Base-by-base conservation (phyloP, 106 monocot species). In the Dendrobium officinale region DNA sequence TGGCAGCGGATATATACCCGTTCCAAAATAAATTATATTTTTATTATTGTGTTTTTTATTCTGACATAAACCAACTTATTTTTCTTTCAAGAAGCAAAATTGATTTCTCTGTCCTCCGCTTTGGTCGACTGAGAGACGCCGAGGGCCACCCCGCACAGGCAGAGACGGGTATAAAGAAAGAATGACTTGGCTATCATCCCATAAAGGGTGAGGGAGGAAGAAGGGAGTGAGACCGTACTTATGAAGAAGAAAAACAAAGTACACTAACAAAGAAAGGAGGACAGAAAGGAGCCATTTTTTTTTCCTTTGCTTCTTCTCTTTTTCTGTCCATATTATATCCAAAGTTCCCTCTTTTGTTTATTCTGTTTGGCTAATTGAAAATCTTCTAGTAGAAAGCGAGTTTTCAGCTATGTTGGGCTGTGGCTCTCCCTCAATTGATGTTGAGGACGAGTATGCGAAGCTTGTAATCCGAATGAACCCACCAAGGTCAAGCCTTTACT, bases 381-480 rank as follows among this genome's bases (percentile, higher is more conserved):
- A 44, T 17, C 42, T 43, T 42, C 20, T 43, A 17, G 43, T 43
- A 74, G 74, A 74, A 74, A 43, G 9, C 41, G 42, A 74, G 74
- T 2, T 13, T 43, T 49, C 48, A 27, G 76, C 77, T 64, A 88
- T 85, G 83, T 87, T 89, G 92, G 80, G 83, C 20, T 89, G 87
- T 82, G 88, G 82, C 77, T 87, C 86, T 77, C 78, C 84, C 20
- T 80, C 75, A 27, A 74, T 80, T 33, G 95, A 91, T 20, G 75
- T 82, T 55, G 95, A 92, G 29, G 95, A 95, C 75, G 95, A 95
- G 81, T 95, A 87, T 79, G 89, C 93, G 86, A 95, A 95, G 92
- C 83, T 95, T 51, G 86, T 95, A 9, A 89, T 93, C 42, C 79
- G 89, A 78, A 93, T 95, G 95, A 95, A 95, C 82, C 92, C 95